These are phyloP conservation scores for Akebia trifoliata DNA, from an alignment of 164 flowering plant species.

Conservation along the genomic window DNA sequence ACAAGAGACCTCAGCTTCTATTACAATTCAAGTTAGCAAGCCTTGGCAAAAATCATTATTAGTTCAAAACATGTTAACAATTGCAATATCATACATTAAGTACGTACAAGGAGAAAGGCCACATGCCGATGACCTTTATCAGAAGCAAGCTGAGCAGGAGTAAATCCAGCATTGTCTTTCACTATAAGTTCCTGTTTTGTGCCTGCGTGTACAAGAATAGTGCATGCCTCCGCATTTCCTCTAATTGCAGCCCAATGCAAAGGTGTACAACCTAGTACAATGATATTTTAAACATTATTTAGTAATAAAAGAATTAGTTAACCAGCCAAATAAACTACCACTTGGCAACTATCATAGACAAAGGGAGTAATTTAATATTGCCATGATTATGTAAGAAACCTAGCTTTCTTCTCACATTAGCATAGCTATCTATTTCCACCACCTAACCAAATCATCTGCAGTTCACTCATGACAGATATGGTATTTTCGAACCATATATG, in stretches of 20 bases:
- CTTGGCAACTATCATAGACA: background rate
- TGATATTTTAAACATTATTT: background rate
- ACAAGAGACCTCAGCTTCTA: background rate
- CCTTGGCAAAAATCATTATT: background rate
- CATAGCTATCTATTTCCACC: too few relatives aligned
- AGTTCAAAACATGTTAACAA: background rate
- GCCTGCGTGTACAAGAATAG: constrained; percentile 83
- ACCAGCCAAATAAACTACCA: background rate
- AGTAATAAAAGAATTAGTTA: constrained; percentile 1
- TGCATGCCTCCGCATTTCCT: constrained; percentile 83
- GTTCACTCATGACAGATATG: too few relatives aligned
- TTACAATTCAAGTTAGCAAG: background rate
- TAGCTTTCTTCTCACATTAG: too few relatives aligned
- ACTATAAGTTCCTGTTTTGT: constrained; percentile 61
- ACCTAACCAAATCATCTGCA: too few relatives aligned
- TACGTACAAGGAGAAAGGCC: constrained; percentile 81
- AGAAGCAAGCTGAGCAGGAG: constrained; percentile 79
- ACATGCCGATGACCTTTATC: constrained; percentile 95
- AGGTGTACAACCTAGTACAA: constrained; percentile 81
- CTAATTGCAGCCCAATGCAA: constrained; percentile 91
- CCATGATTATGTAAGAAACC: too few relatives aligned
- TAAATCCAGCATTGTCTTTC: constrained; percentile 83
- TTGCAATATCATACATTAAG: constrained; percentile 11
- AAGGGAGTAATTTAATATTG: background rate
- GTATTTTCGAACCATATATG: too few relatives aligned